Base-by-base conservation (phyloP, 108 stramenopile species). In the Chaetoceros muelleri region DNA sequence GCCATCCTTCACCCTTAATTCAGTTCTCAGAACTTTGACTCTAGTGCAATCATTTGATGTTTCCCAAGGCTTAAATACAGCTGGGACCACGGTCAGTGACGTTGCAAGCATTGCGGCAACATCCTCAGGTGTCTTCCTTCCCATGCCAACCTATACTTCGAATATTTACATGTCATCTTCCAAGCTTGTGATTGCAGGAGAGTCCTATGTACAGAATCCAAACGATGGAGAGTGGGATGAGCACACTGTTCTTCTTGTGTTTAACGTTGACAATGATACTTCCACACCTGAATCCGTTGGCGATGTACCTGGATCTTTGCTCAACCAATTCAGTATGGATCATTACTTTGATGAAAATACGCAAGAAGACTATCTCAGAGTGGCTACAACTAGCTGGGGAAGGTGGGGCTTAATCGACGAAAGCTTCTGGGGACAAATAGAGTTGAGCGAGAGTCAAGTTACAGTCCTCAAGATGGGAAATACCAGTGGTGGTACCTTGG, bases 271-370 rank as follows among this genome's bases (percentile, higher is more conserved):
- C 45, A 26, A 27, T 28, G 73, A 65, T 17, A 52, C 64, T 2
- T 59, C 73, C 19, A 49, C 52, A 2, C 69, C 66, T 46, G 52
- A 20, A 2, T 30, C 67, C 18, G 18, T 74, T n/a, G 75, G 75
- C 10, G 34, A 25, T 20, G 68, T 78, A 18, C 29, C 54, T 40
- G 80, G 80, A 52, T 65, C 70, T 24, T 28, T 72, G 3, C 44
- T 82, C 57, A 70, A 66, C 61, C 63, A 62, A 47, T 75, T 70
- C 46, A 64, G 72, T 1, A 21, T 82, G 17, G 71, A 73, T 51
- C 52, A 69, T 46, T 5, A 5, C 34, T 13, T 40, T 10, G 34
- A 10, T 10, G 44, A 50, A 8, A 13, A 13, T 10, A 13, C 13
- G 13, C n/a, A n/a, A n/a, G 54, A 62, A 18, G 53, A 61, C 28